Base-by-base conservation (phyloP, 2,329 filamentous ascomycete species). In the Exophiala phaeomuriformis region DNA sequence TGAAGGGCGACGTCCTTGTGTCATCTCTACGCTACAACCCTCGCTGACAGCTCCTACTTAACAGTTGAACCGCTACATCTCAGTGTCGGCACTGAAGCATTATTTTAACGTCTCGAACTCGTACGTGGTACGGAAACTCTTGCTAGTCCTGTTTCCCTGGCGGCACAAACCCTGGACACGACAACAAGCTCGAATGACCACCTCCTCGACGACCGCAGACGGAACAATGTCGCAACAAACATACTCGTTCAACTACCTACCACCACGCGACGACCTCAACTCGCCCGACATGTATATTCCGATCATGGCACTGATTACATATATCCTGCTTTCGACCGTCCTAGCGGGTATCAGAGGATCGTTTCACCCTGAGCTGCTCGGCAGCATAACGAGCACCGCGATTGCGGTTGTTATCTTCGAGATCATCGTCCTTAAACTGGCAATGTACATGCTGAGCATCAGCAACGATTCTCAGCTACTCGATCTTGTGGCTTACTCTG, bases 221-320 rank as follows among this genome's bases (percentile, higher is more conserved):
- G 83, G 84, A 19, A 81, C 83, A 52, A 82, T 80, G 66, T 80
- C 85, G 47, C 81, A 75, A 69, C 68, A 74, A 65, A 69, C 74
- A 61, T 75, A 75, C 60, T 72, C 69, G 31, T 75, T 72, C 52
- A 74, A 72, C 67, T 98, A 93, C 71, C 79, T 96, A 5, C 89
- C 93, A 3, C 93, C 93, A 1, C 81, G 93, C 60, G 91, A 98
- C 70, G 93, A 98, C 67, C 78, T 97, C 71, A 98, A 98, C 73
- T 94, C 89, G 61, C 93, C 94, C 10, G 93, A 98, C 72, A 97
- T 98, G 90, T 98, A 98, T 74, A 98, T 98, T 64, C 90, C 90
- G 55, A 86, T 94, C 66, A 98, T 98, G 93, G 91, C 93, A 1
- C 77, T 98, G 49, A 90, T 97, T 44, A 98, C 93, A 28, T 98